Evolutionary conservation across 352 stramenopile species (phyloP).

Genomic region (Globisporangium cederbergense): DNA sequence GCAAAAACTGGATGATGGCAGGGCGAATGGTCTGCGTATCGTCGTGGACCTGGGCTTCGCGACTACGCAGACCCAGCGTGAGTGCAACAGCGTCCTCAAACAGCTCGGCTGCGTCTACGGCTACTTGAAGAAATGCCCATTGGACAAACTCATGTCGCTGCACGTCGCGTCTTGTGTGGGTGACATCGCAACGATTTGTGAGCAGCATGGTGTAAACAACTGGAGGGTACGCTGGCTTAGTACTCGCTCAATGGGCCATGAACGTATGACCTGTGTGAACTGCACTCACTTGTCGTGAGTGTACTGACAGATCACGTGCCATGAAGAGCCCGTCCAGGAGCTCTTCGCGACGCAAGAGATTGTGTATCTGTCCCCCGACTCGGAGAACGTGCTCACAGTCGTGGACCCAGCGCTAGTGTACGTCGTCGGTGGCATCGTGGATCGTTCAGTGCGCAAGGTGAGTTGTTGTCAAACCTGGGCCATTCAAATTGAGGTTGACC

Average conservation of each 20-base stretch:
- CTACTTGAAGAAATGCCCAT: slow-evolving; percentile 66
- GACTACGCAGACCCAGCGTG: slow-evolving; percentile 36
- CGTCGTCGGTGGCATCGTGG: slow-evolving; percentile 81
- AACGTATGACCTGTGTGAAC: background rate
- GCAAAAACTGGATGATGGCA: slow-evolving; percentile 68
- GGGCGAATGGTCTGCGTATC: slow-evolving; percentile 38
- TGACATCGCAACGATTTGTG: slow-evolving; percentile 28
- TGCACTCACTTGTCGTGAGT: no score
- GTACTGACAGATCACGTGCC: slow-evolving; percentile 14
- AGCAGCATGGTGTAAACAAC: slow-evolving; percentile 36
- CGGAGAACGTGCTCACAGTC: slow-evolving; percentile 49
- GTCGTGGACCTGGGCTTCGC: slow-evolving; percentile 72
- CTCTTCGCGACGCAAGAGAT: slow-evolving; percentile 50
- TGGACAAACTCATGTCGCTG: slow-evolving; percentile 61
- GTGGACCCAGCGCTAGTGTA: slow-evolving; percentile 60
- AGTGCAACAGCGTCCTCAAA: slow-evolving; percentile 78
- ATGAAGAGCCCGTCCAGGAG: slow-evolving; percentile 44
- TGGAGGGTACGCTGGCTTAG: slow-evolving; percentile 51
- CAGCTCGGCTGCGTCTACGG: slow-evolving; percentile 75
- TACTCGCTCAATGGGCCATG: background rate
- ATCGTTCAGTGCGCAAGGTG: slow-evolving; percentile 80
- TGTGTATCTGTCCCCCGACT: slow-evolving; percentile 84
- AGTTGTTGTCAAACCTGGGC: background rate
- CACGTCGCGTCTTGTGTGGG: slow-evolving; percentile 47
- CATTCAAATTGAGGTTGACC: background rate